A percentile compares a stretch with the other conserved stretches of the same genome.
phyloP scores from a whole-genome alignment of 345 rosid species.

The Turritis glabra region DNA sequence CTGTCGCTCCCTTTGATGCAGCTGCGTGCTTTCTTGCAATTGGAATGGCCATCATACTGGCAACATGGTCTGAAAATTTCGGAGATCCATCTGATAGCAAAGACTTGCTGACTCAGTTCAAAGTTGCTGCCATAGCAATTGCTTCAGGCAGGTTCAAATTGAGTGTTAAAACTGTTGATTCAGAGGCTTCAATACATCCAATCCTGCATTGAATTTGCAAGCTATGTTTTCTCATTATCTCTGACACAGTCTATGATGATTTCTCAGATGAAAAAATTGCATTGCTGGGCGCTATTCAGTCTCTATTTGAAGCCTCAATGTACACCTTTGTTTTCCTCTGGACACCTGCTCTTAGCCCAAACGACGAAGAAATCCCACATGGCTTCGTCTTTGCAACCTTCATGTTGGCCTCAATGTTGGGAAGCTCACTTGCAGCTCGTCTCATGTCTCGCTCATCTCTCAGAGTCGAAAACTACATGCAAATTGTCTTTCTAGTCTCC shows the following conservation, averaged over 20 bases:
- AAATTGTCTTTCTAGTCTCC: slow-evolving; percentile 72
- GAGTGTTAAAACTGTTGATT: slow-evolving; percentile 1
- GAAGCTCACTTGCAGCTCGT: slow-evolving; percentile 94
- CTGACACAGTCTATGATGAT: slow-evolving; percentile 1
- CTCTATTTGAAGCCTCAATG: slow-evolving; percentile 98
- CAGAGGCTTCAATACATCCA: not conserved
- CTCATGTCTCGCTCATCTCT: slow-evolving; percentile 71
- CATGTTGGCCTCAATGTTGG: slow-evolving; percentile 97
- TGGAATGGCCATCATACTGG: slow-evolving; percentile 81
- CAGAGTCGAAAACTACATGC: slow-evolving; percentile 92
- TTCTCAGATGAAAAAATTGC: slow-evolving; percentile 91
- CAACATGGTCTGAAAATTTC: slow-evolving; percentile 84
- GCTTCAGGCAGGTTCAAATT: slow-evolving; percentile 73
- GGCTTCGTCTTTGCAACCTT: slow-evolving; percentile 97
- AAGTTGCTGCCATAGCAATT: slow-evolving; percentile 86
- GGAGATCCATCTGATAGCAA: slow-evolving; percentile 96
- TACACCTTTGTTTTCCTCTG: slow-evolving; percentile 98
- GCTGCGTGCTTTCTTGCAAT: slow-evolving; percentile 92
- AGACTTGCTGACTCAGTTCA: slow-evolving; percentile 85
- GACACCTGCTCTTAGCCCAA: slow-evolving; percentile 96
- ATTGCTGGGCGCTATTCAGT: slow-evolving; percentile 92
- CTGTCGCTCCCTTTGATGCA: slow-evolving; percentile 96
- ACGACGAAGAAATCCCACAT: slow-evolving; percentile 89
- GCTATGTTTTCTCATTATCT: slow-evolving; percentile 8
- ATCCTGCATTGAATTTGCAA: slow-evolving; percentile 6